Conservation (phyloP, 257 asterid genomes). For the Lithospermum erythrorhizon region DNA sequence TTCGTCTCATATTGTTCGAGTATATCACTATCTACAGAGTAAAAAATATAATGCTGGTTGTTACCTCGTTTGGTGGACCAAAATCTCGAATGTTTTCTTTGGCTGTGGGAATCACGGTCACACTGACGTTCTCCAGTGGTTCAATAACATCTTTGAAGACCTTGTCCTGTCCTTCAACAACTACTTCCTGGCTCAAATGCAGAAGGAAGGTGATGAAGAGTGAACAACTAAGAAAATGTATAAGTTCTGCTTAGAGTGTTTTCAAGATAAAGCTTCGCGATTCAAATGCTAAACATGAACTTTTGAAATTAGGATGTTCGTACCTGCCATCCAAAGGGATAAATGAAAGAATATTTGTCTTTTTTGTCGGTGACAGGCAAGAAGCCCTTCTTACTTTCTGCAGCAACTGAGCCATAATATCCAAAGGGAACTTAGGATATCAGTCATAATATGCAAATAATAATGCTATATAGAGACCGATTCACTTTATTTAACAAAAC, state of each 20-base stretch:
- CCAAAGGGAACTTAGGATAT: too few relatives aligned
- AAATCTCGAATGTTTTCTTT: slow-evolving; percentile 80
- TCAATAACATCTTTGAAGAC: slow-evolving; percentile 96
- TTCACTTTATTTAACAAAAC: too few relatives aligned
- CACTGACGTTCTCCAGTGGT: slow-evolving; percentile 82
- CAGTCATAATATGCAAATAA: too few relatives aligned
- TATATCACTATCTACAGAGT: too few relatives aligned
- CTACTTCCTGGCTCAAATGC: slow-evolving; percentile 52
- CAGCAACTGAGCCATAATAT: too few relatives aligned
- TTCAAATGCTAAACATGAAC: background rate
- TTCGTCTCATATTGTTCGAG: too few relatives aligned
- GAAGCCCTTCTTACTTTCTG: too few relatives aligned
- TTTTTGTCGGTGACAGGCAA: too few relatives aligned
- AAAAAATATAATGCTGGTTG: slow-evolving; percentile 1
- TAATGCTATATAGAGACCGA: too few relatives aligned
- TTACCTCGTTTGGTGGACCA: slow-evolving; percentile 80
- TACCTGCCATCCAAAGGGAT: too few relatives aligned
- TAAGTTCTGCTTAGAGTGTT: background rate
- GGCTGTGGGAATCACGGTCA: slow-evolving; percentile 62
- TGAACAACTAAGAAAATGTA: slow-evolving; percentile 7
- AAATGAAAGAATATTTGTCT: too few relatives aligned
- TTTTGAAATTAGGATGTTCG: too few relatives aligned
- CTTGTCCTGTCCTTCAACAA: slow-evolving; percentile 87
- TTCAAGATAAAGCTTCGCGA: background rate
- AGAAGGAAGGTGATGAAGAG: background rate